These are phyloP conservation scores for Cyclotella choctawhatcheeana DNA, from an alignment of 108 stramenopile species.

Conservation along the genomic window DNA sequence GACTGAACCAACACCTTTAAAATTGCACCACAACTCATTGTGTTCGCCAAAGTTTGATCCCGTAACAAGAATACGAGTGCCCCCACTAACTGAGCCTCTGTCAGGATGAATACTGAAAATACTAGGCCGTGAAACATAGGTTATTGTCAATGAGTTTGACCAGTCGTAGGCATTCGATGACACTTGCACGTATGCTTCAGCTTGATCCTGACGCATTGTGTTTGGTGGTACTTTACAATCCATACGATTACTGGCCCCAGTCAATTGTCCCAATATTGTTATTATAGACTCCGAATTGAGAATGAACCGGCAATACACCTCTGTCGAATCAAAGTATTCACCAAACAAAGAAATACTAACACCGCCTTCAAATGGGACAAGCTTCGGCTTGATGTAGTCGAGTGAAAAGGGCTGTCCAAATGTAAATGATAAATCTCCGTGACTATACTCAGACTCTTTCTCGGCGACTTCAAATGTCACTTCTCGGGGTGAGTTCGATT, in stretches of 20 bases:
- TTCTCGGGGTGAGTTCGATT: neutral
- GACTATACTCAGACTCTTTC: constrained; percentile 22
- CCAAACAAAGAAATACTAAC: constrained; percentile 32
- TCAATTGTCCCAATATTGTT: constrained; percentile 5
- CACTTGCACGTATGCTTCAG: constrained; percentile 41
- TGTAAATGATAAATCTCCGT: constrained; percentile 14
- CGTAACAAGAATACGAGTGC: constrained; percentile 29
- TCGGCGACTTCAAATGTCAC: constrained; percentile 19
- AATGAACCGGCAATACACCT: constrained; percentile 39
- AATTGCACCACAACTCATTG: constrained; percentile 47
- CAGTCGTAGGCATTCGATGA: constrained; percentile 51
- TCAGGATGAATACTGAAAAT: constrained; percentile 36
- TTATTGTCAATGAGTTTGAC: constrained; percentile 25
- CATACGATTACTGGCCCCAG: constrained; percentile 13
- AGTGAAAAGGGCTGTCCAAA: constrained; percentile 23
- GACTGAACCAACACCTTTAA: constrained; percentile 31
- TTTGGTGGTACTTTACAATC: constrained; percentile 25
- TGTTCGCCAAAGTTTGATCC: constrained; percentile 47
- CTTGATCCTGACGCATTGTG: constrained; percentile 5
- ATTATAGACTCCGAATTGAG: neutral
- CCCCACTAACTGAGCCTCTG: constrained; percentile 39
- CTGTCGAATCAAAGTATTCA: constrained; percentile 18
- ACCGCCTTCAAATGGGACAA: constrained; percentile 27
- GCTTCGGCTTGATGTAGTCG: constrained; percentile 11
- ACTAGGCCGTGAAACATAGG: constrained; percentile 24